These are phyloP conservation scores for Pleurostoma richardsiae DNA, from an alignment of 2,329 filamentous ascomycete genomes.

Conservation along the genomic window DNA sequence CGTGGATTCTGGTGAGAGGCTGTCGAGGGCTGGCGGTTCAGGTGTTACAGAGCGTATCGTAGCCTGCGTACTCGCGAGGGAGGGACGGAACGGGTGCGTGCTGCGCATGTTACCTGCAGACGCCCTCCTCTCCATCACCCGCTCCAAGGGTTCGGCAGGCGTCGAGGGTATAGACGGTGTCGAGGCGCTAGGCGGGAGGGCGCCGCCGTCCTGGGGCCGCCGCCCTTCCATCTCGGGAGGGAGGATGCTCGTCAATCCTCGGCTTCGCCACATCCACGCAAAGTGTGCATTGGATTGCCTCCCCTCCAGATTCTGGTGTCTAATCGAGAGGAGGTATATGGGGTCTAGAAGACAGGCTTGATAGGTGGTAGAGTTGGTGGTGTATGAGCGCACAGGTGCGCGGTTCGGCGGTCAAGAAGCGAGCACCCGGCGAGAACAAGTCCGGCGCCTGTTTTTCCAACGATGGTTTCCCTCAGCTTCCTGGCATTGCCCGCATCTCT, in stretches of 20 bases:
- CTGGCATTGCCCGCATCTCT: no score
- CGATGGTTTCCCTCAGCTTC: no score
- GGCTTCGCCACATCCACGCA: conserved; percentile 30
- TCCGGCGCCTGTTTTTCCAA: no score
- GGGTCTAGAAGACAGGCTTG: no score
- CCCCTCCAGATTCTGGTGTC: no score
- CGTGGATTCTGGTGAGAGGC: conserved; percentile 11
- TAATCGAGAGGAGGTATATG: no score
- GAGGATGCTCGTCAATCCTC: conserved; percentile 39
- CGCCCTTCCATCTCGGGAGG: conserved; percentile 36
- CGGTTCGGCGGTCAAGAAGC: no score
- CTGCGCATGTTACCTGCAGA: conserved; percentile 19
- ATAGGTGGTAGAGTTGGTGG: no score
- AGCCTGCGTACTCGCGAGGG: conserved; percentile 20
- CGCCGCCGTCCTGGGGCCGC: conserved; percentile 7
- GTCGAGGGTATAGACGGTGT: background rate
- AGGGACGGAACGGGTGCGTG: conserved; percentile 18
- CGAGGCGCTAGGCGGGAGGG: background rate
- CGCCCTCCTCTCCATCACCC: conserved; percentile 9
- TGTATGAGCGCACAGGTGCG: no score
- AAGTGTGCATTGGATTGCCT: conserved; percentile 15
- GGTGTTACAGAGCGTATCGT: conserved; percentile 64
- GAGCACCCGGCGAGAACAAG: no score
- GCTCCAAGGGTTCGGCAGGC: background rate
- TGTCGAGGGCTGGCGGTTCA: conserved; percentile 39